These are phyloP conservation scores for Solanum clarkiae DNA, from an alignment of 257 asterid genomes.

Conservation along the genomic window DNA sequence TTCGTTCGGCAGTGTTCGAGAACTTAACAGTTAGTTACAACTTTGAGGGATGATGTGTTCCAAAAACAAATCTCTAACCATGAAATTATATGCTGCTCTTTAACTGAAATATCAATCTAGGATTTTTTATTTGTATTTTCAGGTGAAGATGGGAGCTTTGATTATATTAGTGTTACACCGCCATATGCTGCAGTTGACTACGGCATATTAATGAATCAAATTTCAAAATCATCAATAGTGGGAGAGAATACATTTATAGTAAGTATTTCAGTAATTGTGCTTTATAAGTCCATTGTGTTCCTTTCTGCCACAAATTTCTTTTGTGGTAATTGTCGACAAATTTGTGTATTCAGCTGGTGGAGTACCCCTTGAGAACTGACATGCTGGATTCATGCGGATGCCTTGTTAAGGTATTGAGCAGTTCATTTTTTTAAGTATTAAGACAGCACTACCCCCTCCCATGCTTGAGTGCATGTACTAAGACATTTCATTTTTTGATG, in stretches of 20 bases:
- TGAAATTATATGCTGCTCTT: neutral
- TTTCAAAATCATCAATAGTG: conserved; percentile 55
- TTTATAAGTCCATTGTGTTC: neutral
- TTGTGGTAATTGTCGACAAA: neutral
- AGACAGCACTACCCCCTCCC: neutral
- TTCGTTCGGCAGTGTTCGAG: neutral
- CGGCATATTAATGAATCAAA: conserved; percentile 62
- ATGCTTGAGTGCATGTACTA: neutral
- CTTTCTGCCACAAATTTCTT: neutral
- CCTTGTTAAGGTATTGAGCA: conserved; percentile 53
- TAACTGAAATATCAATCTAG: neutral
- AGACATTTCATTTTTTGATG: neutral
- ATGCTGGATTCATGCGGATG: conserved; percentile 73
- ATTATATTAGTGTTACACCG: conserved; percentile 87
- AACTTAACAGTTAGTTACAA: neutral
- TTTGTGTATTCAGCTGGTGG: conserved; percentile 50
- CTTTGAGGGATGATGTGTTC: neutral
- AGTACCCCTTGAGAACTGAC: conserved; percentile 78
- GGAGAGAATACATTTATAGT: conserved; percentile 86
- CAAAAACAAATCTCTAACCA: neutral
- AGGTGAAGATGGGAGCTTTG: conserved; percentile 62
- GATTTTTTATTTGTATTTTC: neutral
- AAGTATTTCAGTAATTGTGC: conserved; percentile 13
- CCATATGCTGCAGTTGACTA: conserved; percentile 89
- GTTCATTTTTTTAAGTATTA: neutral